These are phyloP conservation scores for Coemansia sp. DNA, from an alignment of 192 early-diverging fungal species.

Conservation along the genomic window DNA sequence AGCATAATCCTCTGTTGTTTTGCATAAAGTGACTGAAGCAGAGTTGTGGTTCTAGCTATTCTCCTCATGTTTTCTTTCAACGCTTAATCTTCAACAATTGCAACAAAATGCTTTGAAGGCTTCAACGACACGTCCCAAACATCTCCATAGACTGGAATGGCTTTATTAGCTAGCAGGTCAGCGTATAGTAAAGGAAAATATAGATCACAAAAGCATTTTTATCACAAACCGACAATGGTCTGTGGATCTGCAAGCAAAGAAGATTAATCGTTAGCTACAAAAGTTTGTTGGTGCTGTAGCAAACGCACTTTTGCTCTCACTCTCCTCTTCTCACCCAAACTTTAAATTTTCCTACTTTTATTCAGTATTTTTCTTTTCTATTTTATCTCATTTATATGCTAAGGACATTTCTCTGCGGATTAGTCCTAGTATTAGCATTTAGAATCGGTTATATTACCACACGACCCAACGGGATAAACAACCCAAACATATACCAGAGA, in stretches of 20 bases:
- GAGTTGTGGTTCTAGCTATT: too few species aligned
- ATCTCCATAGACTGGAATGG: background rate
- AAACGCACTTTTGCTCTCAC: background rate
- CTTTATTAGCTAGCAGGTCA: too few species aligned
- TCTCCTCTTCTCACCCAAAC: background rate
- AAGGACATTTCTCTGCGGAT: background rate
- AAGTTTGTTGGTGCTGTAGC: background rate
- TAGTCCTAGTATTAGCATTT: background rate
- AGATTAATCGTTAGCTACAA: background rate
- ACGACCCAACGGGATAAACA: background rate
- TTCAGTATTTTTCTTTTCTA: background rate
- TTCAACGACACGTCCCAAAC: background rate
- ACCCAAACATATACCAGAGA: background rate
- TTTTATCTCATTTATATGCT: conserved; percentile 1
- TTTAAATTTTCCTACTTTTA: background rate
- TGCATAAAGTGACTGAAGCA: too few species aligned
- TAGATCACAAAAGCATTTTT: background rate
- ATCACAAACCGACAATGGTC: background rate
- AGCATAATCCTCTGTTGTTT: too few species aligned
- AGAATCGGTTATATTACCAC: background rate
- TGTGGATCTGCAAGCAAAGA: background rate
- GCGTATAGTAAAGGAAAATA: too few species aligned
- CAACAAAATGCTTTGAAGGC: too few species aligned
- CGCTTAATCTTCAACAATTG: too few species aligned
- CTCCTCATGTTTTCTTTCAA: too few species aligned